Evolutionary conservation across 176 grass and related monocot genomes (phyloP).

Genomic region (Puya raimondii): DNA sequence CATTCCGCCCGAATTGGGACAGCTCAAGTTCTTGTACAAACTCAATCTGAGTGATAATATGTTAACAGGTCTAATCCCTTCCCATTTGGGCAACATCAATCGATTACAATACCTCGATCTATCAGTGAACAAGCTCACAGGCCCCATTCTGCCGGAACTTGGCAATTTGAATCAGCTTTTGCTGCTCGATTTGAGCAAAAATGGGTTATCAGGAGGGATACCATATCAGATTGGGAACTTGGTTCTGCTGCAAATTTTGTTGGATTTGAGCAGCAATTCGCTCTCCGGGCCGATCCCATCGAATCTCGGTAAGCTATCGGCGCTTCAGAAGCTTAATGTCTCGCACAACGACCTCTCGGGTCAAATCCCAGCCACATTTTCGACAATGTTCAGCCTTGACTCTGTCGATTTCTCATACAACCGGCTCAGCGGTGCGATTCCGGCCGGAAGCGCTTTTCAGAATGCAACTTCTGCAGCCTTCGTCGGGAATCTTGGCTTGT

Average conservation of each 20-base stretch:
- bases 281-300: constrained; percentile 50
- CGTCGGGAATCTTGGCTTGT: constrained; percentile 52
- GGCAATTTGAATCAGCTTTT: constrained; percentile 30
- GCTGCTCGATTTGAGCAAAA: constrained; percentile 57
- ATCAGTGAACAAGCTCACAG: constrained; percentile 40
- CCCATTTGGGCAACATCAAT: constrained; percentile 14
- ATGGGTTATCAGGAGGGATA: constrained; percentile 54
- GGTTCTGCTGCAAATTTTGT: constrained; percentile 40
- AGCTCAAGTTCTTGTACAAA: constrained; percentile 30
- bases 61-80: constrained; percentile 39
- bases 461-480: constrained; percentile 36
- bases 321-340: constrained; percentile 57
- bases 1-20: constrained; percentile 42
- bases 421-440: constrained; percentile 51
- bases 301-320: constrained; percentile 40
- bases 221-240: constrained; percentile 65
- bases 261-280: constrained; percentile 89
- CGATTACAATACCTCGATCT: constrained; percentile 42
- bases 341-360: constrained; percentile 63
- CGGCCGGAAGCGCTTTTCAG: constrained; percentile 40
- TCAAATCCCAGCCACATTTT: constrained; percentile 48
- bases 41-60: constrained; percentile 55
- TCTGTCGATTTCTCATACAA: constrained; percentile 89
- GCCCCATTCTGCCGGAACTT: constrained; percentile 37
- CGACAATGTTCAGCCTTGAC: constrained; percentile 55